Evolutionary conservation across 2,329 filamentous ascomycete genomes (phyloP).

Genomic region (Chrysoporthe austroafricana): DNA sequence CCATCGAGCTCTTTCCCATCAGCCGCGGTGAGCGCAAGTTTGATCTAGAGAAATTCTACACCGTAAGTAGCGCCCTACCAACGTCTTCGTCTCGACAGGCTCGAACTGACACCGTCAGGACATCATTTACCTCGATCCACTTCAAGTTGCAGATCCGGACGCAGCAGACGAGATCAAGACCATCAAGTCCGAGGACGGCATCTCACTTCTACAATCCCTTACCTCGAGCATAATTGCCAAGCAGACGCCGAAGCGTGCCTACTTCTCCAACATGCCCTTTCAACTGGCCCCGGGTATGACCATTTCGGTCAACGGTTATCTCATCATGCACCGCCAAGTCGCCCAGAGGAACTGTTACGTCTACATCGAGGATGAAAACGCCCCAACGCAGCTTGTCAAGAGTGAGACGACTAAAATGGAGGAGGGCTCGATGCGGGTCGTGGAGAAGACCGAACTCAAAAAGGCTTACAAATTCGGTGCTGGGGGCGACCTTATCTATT

Average conservation of each 20-base stretch:
- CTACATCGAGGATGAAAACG: conserved; percentile 72
- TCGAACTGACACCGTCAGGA: conserved; percentile 57
- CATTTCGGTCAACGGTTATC: conserved; percentile 93
- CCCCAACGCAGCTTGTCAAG: conserved; percentile 78
- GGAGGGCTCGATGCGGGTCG: conserved; percentile 74
- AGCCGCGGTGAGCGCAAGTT: conserved; percentile 72
- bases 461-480: conserved; percentile 97
- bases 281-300: conserved; percentile 83
- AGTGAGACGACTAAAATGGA: conserved; percentile 76
- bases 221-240: conserved; percentile 90
- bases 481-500: conserved; percentile 85
- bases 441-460: conserved; percentile 80
- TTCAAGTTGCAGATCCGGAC: conserved; percentile 65
- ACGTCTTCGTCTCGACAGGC: background rate
- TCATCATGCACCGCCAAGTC: conserved; percentile 81
- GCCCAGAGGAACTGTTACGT: conserved; percentile 84
- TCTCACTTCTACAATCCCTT: conserved; percentile 78
- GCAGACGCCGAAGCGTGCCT: conserved; percentile 79
- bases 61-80: conserved; percentile 60
- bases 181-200: conserved; percentile 72
- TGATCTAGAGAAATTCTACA: conserved; percentile 85
- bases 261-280: conserved; percentile 85
- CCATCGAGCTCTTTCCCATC: conserved; percentile 92
- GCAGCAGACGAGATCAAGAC: conserved; percentile 61
- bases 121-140: conserved; percentile 81